These are phyloP conservation scores for Sporisorium iseilematis-ciliati DNA, from an alignment of 1,284 basidiomycete species.

Conservation along the genomic window DNA sequence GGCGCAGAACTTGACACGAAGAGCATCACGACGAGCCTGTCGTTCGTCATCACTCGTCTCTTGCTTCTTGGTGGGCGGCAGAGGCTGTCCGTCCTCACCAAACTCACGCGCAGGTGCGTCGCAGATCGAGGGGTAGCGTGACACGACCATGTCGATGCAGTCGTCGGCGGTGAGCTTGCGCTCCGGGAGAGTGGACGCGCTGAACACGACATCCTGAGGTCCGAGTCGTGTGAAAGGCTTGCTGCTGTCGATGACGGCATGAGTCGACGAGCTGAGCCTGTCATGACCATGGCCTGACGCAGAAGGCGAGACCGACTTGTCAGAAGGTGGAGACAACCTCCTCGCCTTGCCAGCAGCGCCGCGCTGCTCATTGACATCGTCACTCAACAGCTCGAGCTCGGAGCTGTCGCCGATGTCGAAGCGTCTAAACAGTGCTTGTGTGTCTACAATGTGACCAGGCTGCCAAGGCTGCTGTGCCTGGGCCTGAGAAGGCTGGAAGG, in stretches of 20 bases:
- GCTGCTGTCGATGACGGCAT: slow-evolving; percentile 14
- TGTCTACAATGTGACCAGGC: neutral
- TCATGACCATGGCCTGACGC: slow-evolving; percentile 3
- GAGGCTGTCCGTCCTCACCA: slow-evolving; percentile 51
- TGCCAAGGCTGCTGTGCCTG: slow-evolving; percentile 4
- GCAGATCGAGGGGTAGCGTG: slow-evolving; percentile 41
- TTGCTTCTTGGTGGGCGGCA: slow-evolving; percentile 59
- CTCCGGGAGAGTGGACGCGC: slow-evolving; percentile 38
- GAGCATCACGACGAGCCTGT: slow-evolving; percentile 41
- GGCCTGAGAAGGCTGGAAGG: slow-evolving; percentile 13
- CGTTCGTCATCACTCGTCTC: slow-evolving; percentile 55
- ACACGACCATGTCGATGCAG: slow-evolving; percentile 30
- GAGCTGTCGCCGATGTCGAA: slow-evolving; percentile 23
- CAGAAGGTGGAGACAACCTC: slow-evolving; percentile 14
- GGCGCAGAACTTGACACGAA: slow-evolving; percentile 39
- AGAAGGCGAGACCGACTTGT: slow-evolving; percentile 12
- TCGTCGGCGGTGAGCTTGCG: slow-evolving; percentile 18
- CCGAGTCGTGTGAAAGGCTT: slow-evolving; percentile 43
- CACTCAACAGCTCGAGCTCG: slow-evolving; percentile 39
- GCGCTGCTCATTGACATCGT: slow-evolving; percentile 18
- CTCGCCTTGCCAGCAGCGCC: slow-evolving; percentile 35
- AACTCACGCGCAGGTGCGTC: slow-evolving; percentile 46
- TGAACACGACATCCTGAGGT: slow-evolving; percentile 41
- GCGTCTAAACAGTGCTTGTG: slow-evolving; percentile 1
- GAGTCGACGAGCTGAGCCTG: slow-evolving; percentile 7